Conservation (phyloP, 768 basidiomycete species). For the Daedaleopsis nitida region DNA sequence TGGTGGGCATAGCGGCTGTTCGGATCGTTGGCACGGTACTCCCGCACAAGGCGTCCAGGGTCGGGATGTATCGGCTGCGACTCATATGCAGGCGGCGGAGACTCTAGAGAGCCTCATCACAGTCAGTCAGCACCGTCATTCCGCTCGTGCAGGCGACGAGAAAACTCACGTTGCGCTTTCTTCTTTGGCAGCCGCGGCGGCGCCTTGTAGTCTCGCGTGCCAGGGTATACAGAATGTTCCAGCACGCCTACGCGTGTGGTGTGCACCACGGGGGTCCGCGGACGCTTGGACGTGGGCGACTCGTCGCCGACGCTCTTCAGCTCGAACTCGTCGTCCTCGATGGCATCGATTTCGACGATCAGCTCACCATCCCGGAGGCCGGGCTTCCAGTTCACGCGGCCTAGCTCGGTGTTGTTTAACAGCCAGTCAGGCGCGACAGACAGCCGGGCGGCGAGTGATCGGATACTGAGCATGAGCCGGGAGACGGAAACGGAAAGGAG, state of each 20-base stretch:
- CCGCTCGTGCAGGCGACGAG: neutral
- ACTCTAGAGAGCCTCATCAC: neutral
- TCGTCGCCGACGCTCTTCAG: conserved; percentile 8
- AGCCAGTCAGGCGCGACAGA: conserved; percentile 47
- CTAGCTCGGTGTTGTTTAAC: conserved; percentile 47
- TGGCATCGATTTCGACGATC: conserved; percentile 23
- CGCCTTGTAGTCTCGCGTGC: conserved; percentile 14
- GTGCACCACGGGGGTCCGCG: conserved; percentile 7
- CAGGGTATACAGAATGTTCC: conserved; percentile 11
- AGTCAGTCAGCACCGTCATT: neutral
- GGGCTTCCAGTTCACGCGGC: conserved; percentile 36
- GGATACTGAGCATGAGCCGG: conserved; percentile 42
- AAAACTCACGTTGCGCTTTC: neutral
- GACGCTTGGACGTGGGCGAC: neutral
- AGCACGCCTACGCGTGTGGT: conserved; percentile 20
- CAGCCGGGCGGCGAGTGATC: conserved; percentile 42
- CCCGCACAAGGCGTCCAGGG: neutral
- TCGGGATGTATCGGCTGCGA: neutral
- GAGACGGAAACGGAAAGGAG: conserved; percentile 35
- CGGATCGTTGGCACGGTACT: too few species aligned
- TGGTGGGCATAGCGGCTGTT: neutral
- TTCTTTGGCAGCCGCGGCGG: conserved; percentile 11
- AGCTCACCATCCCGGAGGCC: conserved; percentile 19
- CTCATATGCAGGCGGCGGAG: neutral
- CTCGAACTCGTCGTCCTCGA: conserved; percentile 16